Evolutionary conservation across 2,329 filamentous ascomycete species (phyloP).

Genomic region (Cladobotryum mycophilum): DNA sequence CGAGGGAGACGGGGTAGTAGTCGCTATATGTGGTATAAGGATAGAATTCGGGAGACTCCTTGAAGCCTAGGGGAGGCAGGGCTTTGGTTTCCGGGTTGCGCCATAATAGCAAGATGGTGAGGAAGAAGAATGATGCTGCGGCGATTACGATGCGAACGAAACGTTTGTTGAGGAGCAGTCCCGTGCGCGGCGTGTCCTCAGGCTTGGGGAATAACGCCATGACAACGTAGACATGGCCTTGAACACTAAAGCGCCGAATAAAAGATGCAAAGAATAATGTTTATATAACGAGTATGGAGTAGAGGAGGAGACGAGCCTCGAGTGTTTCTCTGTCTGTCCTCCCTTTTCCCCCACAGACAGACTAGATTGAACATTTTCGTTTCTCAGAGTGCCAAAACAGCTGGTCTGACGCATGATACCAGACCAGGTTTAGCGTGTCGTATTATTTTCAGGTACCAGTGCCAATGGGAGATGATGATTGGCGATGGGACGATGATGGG

Average conservation of each 20-base stretch:
- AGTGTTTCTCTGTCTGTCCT: no score
- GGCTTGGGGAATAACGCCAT: constrained; percentile 13
- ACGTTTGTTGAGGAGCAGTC: constrained; percentile 25
- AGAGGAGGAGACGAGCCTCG: no score
- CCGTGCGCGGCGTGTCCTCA: constrained; percentile 6
- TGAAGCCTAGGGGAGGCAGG: background rate
- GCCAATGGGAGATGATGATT: no score
- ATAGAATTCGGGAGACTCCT: constrained; percentile 15
- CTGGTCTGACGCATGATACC: no score
- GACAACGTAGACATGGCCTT: constrained; percentile 6
- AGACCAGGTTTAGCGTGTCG: no score
- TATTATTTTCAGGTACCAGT: no score
- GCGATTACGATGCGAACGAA: constrained; percentile 24
- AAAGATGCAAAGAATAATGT: background rate
- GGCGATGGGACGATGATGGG: no score
- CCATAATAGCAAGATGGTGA: constrained; percentile 21
- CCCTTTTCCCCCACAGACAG: no score
- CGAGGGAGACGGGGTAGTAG: constrained; percentile 24
- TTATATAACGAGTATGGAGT: no score
- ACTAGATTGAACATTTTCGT: no score
- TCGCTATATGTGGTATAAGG: constrained; percentile 23
- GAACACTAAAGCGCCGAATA: background rate
- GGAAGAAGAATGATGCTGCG: constrained; percentile 17
- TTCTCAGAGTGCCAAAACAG: no score
- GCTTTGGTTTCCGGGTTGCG: background rate